phyloP scores from a whole-genome alignment of 169 alveolate species.

The Hammondia hammondi region DNA sequence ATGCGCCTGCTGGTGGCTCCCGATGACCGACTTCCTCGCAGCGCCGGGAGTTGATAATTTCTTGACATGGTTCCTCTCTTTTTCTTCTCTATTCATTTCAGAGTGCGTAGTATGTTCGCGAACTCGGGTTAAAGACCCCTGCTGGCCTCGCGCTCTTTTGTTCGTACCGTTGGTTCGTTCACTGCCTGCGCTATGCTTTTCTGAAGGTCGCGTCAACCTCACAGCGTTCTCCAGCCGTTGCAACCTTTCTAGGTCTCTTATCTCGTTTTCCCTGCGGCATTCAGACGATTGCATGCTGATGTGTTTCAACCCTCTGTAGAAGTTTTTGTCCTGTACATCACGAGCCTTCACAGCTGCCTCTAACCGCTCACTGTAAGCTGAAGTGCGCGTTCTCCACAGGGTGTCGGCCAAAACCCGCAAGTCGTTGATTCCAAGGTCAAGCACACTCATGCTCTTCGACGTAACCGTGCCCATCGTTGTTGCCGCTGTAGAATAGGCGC shows the following conservation, averaged over 20 bases:
- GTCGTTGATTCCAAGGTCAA: constrained; percentile 14
- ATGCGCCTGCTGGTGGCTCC: no score
- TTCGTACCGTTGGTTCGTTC: background rate
- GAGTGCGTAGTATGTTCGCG: background rate
- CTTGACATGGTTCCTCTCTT: background rate
- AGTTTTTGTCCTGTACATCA: background rate
- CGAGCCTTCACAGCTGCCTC: background rate
- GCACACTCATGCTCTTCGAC: background rate
- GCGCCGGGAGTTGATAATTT: background rate
- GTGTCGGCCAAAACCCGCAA: background rate
- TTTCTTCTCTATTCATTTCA: background rate
- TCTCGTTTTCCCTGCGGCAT: background rate
- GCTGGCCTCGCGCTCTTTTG: background rate
- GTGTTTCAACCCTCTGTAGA: background rate
- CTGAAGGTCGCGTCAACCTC: background rate
- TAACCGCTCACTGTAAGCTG: background rate
- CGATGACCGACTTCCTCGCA: background rate
- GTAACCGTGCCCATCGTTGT: background rate
- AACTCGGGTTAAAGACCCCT: background rate
- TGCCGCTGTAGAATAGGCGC: background rate
- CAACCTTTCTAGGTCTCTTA: background rate
- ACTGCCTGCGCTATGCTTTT: background rate
- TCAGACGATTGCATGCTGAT: background rate
- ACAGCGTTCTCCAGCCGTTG: background rate
- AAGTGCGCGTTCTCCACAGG: background rate